These are phyloP conservation scores for Eucalyptus marginata DNA, from an alignment of 345 rosid species.

Conservation along the genomic window DNA sequence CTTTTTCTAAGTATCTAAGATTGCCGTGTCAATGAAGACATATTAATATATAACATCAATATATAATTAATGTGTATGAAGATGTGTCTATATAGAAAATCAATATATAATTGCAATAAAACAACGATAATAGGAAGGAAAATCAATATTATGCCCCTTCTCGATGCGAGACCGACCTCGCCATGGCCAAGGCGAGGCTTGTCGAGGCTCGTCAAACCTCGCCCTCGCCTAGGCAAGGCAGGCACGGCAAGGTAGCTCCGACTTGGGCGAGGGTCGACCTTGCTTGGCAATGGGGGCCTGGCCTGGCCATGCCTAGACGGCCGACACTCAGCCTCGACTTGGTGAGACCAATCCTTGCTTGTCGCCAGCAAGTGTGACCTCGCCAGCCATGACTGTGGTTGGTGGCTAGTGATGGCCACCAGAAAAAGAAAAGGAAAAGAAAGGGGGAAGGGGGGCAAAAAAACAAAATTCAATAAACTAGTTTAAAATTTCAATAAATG, in stretches of 20 bases:
- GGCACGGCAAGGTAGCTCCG: fast-evolving
- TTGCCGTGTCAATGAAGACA: neutral
- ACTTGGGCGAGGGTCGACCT: fast-evolving
- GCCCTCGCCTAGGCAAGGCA: no score
- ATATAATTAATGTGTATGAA: neutral
- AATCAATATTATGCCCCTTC: neutral
- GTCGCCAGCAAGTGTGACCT: fast-evolving
- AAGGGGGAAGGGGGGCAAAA: no score
- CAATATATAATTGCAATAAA: neutral
- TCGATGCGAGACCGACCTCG: fast-evolving
- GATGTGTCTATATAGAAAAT: neutral
- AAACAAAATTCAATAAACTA: no score
- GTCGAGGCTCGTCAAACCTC: fast-evolving
- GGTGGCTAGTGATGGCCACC: no score
- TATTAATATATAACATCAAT: neutral
- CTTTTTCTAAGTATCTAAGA: neutral
- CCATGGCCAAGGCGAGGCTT: neutral
- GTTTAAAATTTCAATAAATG: no score
- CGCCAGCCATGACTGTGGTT: fast-evolving
- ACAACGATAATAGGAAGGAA: neutral
- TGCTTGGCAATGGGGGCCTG: fast-evolving
- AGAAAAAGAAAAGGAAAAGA: no score
- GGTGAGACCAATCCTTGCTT: no score
- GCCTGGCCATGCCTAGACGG: no score
- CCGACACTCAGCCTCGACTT: fast-evolving